phyloP scores from a whole-genome alignment of 208 protist species.

The Trypanosoma conorhini region DNA sequence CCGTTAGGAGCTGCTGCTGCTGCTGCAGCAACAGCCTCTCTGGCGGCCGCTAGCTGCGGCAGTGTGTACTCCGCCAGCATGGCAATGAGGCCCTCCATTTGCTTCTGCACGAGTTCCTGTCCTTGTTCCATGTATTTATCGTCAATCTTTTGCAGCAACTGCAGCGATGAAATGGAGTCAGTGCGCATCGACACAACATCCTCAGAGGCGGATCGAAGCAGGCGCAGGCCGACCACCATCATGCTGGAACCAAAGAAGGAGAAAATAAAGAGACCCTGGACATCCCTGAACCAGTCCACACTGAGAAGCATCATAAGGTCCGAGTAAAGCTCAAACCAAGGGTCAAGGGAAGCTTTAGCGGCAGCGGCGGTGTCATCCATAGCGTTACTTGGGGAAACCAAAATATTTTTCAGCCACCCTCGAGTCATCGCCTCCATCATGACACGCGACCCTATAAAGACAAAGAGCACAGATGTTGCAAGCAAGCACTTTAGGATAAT shows the following conservation, averaged over 20 bases:
- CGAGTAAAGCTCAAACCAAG: constrained; percentile 13
- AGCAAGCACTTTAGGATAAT: constrained; percentile 30
- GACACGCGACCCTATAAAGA: constrained; percentile 22
- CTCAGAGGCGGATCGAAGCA: constrained; percentile 20
- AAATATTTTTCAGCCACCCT: constrained; percentile 10
- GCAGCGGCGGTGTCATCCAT: background rate
- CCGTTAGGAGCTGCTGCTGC: too few relatives aligned
- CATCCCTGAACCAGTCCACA: constrained; percentile 21
- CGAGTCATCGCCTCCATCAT: constrained; percentile 19
- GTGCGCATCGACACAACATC: constrained; percentile 10
- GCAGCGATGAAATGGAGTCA: background rate
- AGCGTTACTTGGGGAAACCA: background rate
- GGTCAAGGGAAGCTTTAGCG: background rate
- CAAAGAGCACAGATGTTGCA: constrained; percentile 8
- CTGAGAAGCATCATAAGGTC: constrained; percentile 10
- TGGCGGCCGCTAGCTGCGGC: background rate
- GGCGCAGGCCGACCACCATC: constrained; percentile 22
- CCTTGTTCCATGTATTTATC: background rate
- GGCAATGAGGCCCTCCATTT: constrained; percentile 9
- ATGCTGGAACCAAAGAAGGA: constrained; percentile 20
- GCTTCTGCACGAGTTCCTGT: constrained; percentile 15
- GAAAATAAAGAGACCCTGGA: constrained; percentile 26
- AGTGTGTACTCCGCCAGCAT: background rate
- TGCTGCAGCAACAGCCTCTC: too few relatives aligned
- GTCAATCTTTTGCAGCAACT: constrained; percentile 17